A percentile compares a stretch with the other conserved stretches of the same genome.
phyloP scores from a whole-genome alignment of 345 rosid species.

The Brassica cretica region DNA sequence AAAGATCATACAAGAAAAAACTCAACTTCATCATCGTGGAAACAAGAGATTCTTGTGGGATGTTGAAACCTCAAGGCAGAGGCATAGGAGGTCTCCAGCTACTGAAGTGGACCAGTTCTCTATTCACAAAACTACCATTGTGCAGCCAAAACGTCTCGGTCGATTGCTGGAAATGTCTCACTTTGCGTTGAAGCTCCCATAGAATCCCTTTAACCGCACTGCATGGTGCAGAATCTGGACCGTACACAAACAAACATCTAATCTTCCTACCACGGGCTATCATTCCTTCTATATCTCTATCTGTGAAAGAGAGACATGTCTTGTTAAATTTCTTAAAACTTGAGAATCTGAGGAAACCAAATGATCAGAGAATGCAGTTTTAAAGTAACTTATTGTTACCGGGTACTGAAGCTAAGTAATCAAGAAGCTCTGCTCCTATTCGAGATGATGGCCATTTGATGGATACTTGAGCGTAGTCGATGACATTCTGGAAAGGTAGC shows the following conservation, averaged over 20 bases:
- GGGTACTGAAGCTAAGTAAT: slow-evolving; percentile 79
- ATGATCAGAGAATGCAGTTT: neutral
- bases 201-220: slow-evolving; percentile 79
- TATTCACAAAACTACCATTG: slow-evolving; percentile 65
- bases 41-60: slow-evolving; percentile 10
- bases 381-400: slow-evolving; percentile 36
- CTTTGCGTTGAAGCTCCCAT: slow-evolving; percentile 96
- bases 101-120: slow-evolving; percentile 66
- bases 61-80: slow-evolving; percentile 41
- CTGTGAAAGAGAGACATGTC: slow-evolving; percentile 41
- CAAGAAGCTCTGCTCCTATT: slow-evolving; percentile 74
- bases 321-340: neutral
- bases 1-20: neutral
- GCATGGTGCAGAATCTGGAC: slow-evolving; percentile 62
- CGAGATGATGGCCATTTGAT: slow-evolving; percentile 94
- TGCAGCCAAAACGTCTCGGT: slow-evolving; percentile 97
- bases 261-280: slow-evolving; percentile 66
- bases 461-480: slow-evolving; percentile 74
- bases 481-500: slow-evolving; percentile 88
- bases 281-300: slow-evolving; percentile 63
- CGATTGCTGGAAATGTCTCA: slow-evolving; percentile 86
- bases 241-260: slow-evolving; percentile 82
- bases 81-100: slow-evolving; percentile 80
- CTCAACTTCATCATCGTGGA: neutral
- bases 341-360: slow-evolving; percentile 2